Percentiles rank a stretch among this genome's conserved stretches.
phyloP scores from a whole-genome alignment of 306 rosid genomes.

The Castanea sativa region DNA sequence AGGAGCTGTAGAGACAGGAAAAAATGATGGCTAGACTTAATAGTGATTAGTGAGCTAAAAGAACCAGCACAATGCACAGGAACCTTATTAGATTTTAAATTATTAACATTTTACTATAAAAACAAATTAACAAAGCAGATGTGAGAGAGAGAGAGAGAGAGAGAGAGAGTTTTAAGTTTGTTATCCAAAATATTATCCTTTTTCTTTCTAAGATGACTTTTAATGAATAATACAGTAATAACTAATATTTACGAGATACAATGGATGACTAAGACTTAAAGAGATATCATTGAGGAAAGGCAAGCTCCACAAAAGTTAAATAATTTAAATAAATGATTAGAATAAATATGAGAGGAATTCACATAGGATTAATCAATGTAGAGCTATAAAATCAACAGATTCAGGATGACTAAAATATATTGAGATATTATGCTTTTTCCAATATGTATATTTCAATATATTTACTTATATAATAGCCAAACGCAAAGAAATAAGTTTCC shows the following conservation, averaged over 20 bases:
- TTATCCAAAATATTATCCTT: background rate
- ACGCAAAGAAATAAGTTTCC: background rate
- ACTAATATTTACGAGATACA: background rate
- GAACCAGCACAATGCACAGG: background rate
- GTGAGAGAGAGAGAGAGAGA: background rate
- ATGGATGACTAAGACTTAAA: background rate
- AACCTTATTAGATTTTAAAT: background rate
- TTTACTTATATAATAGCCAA: background rate
- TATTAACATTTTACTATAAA: background rate
- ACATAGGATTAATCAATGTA: background rate
- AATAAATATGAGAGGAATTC: background rate
- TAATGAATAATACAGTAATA: background rate
- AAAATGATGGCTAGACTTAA: background rate
- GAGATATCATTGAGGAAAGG: background rate
- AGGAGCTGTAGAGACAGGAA: slow-evolving; percentile 66
- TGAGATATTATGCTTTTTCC: background rate
- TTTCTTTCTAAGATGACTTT: too few species aligned
- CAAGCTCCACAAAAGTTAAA: background rate
- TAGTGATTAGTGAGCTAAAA: background rate
- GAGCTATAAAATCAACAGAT: background rate
- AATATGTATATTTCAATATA: background rate
- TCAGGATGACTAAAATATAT: background rate
- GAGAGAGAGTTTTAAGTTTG: background rate
- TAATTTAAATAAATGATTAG: background rate
- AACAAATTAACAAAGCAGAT: background rate